Evolutionary conservation across 164 flowering plant genomes (phyloP), one percentile per base, ranked within the genome.

Genomic region (Umbellularia californica): DNA sequence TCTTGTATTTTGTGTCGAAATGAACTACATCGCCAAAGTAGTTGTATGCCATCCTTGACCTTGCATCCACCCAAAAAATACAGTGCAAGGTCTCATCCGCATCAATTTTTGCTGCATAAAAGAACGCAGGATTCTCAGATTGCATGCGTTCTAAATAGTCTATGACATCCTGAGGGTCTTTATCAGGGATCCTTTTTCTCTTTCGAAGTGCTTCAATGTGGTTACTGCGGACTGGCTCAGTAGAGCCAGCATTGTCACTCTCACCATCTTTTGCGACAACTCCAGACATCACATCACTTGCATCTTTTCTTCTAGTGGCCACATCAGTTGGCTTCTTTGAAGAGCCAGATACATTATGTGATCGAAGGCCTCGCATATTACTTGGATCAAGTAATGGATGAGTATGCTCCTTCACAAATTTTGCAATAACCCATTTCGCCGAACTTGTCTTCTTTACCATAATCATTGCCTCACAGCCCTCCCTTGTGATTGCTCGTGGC

Each of bases 51-150:
- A 83, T 66, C 77, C 88, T 85, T 33, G 92, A 87, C 76, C 88
- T 87, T 58, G 90, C 83, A 87, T 90, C 90, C 28, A 87, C 86
- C 91, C 94, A 90, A 72, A 90, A 88, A 0, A 84, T 87, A 79
- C 86, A 88, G 35, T 77, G 82, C 88, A 88, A 76, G 28, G 83
- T 80, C 69, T 77, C 78, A 68, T 87, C 88, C 6, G 86, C 88
- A 78, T 88, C 94, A 76, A 90, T 84, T 77, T 88, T 90, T 72
- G 68, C 58, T 19, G 76, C 76, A 74, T 74, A 74, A 68, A 27
- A 74, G 66, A 74, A 74, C 9, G 76, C 65, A 13, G 71, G 64
- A 68, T 74, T 74, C 63, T 74, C 76, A 58, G 50, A 14, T 58
- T 74, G 76, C 71, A 74, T 74, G 33, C 47, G 70, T 13, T 58